phyloP scores from a whole-genome alignment of 2,329 filamentous ascomycete species.

The Colletotrichum sidae region DNA sequence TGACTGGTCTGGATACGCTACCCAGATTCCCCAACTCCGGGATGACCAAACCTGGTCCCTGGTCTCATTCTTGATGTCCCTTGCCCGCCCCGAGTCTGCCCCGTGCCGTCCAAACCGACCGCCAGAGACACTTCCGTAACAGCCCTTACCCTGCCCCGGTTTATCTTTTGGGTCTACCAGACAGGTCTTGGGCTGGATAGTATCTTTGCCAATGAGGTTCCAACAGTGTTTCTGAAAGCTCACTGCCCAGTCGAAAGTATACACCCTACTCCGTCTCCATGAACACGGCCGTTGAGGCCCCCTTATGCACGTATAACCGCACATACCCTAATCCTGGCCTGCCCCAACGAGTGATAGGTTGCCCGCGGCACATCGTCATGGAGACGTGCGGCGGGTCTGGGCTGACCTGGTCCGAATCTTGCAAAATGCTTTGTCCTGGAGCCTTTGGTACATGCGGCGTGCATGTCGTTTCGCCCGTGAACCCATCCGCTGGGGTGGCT shows the following conservation, averaged over 20 bases:
- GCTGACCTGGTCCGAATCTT: constrained; percentile 24
- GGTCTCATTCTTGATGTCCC: constrained; percentile 16
- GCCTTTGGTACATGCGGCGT: background rate
- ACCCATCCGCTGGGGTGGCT: constrained; percentile 32
- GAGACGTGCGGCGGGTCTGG: constrained; percentile 25
- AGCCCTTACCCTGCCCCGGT: constrained; percentile 29
- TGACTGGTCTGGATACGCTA: constrained; percentile 18
- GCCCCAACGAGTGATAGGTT: constrained; percentile 36
- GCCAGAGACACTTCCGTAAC: constrained; percentile 31
- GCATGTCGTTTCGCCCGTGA: constrained; percentile 24
- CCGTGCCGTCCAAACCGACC: constrained; percentile 30
- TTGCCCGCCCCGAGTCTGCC: constrained; percentile 3
- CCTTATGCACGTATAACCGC: constrained; percentile 17
- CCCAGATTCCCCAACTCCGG: constrained; percentile 30
- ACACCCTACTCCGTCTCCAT: constrained; percentile 16
- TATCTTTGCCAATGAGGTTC: constrained; percentile 26
- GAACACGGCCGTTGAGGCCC: constrained; percentile 27
- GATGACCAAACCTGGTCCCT: constrained; percentile 10
- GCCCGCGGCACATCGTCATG: constrained; percentile 25
- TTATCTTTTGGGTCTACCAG: constrained; percentile 36
- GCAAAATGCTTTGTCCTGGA: background rate
- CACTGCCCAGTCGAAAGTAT: constrained; percentile 35
- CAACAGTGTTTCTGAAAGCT: constrained; percentile 23
- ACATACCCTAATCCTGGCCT: constrained; percentile 26
- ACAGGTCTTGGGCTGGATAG: constrained; percentile 30